These are phyloP conservation scores for Aspergillus ustus DNA, from an alignment of 2,329 filamentous ascomycete genomes.

Conservation along the genomic window DNA sequence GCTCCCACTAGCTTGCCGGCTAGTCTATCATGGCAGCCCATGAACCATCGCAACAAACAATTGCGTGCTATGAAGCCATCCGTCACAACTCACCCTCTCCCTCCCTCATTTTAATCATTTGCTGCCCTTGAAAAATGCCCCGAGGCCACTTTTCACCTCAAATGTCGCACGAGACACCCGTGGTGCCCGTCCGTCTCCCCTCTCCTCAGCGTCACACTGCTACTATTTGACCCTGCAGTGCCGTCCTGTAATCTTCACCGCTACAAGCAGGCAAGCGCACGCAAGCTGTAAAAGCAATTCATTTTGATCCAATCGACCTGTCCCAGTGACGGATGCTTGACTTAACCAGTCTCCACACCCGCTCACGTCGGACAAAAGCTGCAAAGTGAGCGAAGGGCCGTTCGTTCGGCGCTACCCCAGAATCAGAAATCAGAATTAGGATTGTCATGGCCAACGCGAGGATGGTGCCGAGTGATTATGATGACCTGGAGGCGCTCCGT, in stretches of 20 bases:
- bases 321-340: not conserved
- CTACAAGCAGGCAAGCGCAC: conserved; percentile 3
- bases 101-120: not conserved
- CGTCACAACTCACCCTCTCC: conserved; percentile 1
- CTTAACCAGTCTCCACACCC: not conserved
- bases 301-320: not conserved
- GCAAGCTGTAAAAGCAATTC: not conserved
- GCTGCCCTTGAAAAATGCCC: not conserved
- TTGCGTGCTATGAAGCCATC: conserved; percentile 28
- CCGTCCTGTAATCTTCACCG: conserved; percentile 4
- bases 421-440: not conserved
- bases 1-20: not conserved
- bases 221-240: not conserved
- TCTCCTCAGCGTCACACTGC: not conserved
- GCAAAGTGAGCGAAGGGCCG: not conserved
- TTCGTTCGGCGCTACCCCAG: not conserved
- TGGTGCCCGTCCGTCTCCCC: not conserved
- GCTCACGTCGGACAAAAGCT: conserved; percentile 4
- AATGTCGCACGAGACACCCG: not conserved
- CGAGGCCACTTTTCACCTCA: not conserved
- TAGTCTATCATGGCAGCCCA: conserved; percentile 1
- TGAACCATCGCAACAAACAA: conserved; percentile 26
- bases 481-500: not conserved
- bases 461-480: not conserved
- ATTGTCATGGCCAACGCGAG: conserved; percentile 10